Conservation (phyloP, 768 basidiomycete genomes). For the Xerocomus potaroensis region DNA sequence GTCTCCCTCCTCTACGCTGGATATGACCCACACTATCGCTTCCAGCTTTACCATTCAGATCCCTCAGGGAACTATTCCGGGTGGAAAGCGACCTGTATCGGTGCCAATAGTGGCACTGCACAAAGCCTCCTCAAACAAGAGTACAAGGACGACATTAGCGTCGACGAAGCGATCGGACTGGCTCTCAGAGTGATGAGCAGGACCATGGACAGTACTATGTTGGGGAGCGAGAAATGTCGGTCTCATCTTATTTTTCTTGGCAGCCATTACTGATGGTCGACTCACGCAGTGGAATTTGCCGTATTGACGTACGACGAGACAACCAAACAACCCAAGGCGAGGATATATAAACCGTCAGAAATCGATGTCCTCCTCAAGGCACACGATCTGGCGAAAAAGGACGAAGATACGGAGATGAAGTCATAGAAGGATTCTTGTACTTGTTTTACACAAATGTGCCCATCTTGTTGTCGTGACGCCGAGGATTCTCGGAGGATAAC, state of each 20-base stretch:
- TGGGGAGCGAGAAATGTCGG: slow-evolving; percentile 95
- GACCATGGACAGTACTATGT: slow-evolving; percentile 98
- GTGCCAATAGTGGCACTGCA: slow-evolving; percentile 96
- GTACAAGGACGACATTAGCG: slow-evolving; percentile 90
- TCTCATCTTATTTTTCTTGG: slow-evolving; percentile 23
- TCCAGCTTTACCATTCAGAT: slow-evolving; percentile 98
- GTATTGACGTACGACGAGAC: slow-evolving; percentile 81
- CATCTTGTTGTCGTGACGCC: not conserved
- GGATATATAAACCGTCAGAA: slow-evolving; percentile 87
- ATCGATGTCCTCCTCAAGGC: slow-evolving; percentile 77
- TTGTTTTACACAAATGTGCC: not conserved
- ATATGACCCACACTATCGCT: slow-evolving; percentile 91
- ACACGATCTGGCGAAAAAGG: slow-evolving; percentile 84
- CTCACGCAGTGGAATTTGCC: slow-evolving; percentile 88
- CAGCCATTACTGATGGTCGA: not conserved
- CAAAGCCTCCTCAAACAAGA: slow-evolving; percentile 96
- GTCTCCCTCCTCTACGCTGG: slow-evolving; percentile 97
- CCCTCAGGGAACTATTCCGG: slow-evolving; percentile 98
- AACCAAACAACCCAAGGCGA: slow-evolving; percentile 77
- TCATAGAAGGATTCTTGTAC: slow-evolving; percentile 27
- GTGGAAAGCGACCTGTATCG: slow-evolving; percentile 98
- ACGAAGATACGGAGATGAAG: slow-evolving; percentile 80
- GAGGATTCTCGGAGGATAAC: not conserved
- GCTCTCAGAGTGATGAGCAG: slow-evolving; percentile 96
- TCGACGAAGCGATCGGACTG: slow-evolving; percentile 90